Conservation (phyloP, 352 stramenopile genomes). For the Phytophthora chlamydospora region DNA sequence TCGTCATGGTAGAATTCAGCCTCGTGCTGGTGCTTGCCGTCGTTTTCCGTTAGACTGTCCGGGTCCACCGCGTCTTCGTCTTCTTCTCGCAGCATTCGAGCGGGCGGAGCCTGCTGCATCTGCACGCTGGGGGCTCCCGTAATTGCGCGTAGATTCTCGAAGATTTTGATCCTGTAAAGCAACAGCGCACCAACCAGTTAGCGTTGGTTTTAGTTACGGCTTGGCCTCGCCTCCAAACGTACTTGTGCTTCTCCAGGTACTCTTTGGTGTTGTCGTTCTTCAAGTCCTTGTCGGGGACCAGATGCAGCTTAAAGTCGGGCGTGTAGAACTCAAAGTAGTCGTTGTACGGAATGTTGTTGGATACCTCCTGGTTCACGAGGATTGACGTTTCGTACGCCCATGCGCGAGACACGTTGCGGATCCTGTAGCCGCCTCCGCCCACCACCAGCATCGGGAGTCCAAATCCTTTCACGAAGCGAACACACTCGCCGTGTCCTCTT, state of each 20-base stretch:
- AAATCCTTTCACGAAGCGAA: conserved; percentile 86
- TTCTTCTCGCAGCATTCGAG: conserved; percentile 70
- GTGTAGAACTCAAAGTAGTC: conserved; percentile 87
- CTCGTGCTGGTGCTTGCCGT: conserved; percentile 72
- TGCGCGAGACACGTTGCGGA: conserved; percentile 89
- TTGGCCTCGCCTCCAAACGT: conserved; percentile 6
- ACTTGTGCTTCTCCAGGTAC: conserved; percentile 87
- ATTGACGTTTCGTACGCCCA: conserved; percentile 98
- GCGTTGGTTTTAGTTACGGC: not conserved
- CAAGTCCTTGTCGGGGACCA: conserved; percentile 72
- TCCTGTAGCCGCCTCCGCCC: conserved; percentile 85
- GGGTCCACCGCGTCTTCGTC: conserved; percentile 74
- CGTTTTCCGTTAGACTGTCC: conserved; percentile 63
- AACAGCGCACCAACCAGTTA: conserved; percentile 14
- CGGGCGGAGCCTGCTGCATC: conserved; percentile 70
- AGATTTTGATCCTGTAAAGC: conserved; percentile 75
- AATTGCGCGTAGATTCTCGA: conserved; percentile 76
- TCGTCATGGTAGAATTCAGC: conserved; percentile 81
- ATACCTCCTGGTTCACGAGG: conserved; percentile 77
- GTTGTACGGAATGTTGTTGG: conserved; percentile 82
- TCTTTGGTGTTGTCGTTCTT: conserved; percentile 82
- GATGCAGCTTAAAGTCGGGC: conserved; percentile 82
- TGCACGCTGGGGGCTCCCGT: conserved; percentile 80
- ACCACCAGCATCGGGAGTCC: conserved; percentile 81
- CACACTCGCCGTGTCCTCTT: conserved; percentile 70